Percentiles rank a stretch among this genome's conserved stretches.
Conservation (phyloP, 208 protist genomes). For the Trypanosoma avium region DNA sequence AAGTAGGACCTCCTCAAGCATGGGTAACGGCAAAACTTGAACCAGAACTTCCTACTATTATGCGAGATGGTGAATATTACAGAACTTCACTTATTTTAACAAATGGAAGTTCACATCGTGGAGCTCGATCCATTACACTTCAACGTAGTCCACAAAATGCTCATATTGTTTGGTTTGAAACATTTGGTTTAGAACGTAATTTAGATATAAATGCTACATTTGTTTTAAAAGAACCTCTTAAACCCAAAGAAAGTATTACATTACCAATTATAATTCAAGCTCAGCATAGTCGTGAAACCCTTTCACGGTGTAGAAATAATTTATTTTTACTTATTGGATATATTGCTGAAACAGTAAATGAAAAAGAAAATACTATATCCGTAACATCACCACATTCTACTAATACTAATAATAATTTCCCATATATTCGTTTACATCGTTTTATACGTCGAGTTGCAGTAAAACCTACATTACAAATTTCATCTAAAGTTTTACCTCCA, state of each 20-base stretch:
- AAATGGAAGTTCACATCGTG: conserved; percentile 59
- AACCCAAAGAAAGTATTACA: conserved; percentile 36
- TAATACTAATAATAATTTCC: not conserved
- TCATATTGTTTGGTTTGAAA: conserved; percentile 63
- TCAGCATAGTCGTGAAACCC: conserved; percentile 52
- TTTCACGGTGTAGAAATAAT: conserved; percentile 51
- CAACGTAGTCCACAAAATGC: conserved; percentile 70
- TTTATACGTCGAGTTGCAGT: conserved; percentile 68
- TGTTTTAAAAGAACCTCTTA: conserved; percentile 45
- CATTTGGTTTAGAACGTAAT: conserved; percentile 44
- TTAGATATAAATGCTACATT: conserved; percentile 42
- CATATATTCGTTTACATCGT: conserved; percentile 64
- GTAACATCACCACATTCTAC: not conserved
- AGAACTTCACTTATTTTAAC: conserved; percentile 54
- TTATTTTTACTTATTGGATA: conserved; percentile 66
- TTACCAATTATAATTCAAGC: conserved; percentile 54
- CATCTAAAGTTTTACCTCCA: conserved; percentile 67
- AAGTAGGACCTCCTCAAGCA: conserved; percentile 60
- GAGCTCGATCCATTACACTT: conserved; percentile 59
- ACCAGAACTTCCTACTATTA: conserved; percentile 54
- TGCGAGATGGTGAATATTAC: conserved; percentile 82
- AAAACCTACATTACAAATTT: conserved; percentile 53
- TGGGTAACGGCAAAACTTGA: conserved; percentile 50
- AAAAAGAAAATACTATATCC: not conserved
- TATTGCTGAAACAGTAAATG: conserved; percentile 24